These are phyloP conservation scores for Mycena sanguinolenta DNA, from an alignment of 768 basidiomycete species.

Conservation along the genomic window DNA sequence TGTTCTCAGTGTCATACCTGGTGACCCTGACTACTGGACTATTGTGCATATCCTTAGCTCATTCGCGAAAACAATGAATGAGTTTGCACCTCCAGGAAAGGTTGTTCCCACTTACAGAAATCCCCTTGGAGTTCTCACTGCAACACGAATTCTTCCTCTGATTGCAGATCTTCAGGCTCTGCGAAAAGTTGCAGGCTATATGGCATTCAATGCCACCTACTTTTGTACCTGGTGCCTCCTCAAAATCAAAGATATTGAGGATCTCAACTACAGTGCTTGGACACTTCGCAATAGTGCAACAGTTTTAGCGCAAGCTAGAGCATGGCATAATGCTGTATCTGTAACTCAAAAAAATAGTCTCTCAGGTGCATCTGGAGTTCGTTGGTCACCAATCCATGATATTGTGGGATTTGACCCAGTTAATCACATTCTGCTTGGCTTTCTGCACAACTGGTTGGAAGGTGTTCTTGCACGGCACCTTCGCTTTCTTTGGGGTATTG, in stretches of 20 bases:
- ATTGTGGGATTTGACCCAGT: not conserved
- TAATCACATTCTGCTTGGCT: not conserved
- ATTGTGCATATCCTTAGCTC: not conserved
- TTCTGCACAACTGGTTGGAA: not conserved
- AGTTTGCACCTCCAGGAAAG: not conserved
- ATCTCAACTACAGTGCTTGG: not conserved
- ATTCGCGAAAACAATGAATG: not conserved
- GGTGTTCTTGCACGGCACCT: not conserved
- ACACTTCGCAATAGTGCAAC: not conserved
- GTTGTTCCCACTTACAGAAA: not conserved
- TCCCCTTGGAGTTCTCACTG: not conserved
- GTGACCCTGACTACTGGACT: not conserved
- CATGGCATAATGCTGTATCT: not conserved
- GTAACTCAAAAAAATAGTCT: not conserved
- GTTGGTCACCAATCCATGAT: not conserved
- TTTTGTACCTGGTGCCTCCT: slow-evolving; percentile 19
- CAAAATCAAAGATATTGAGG: slow-evolving; percentile 4
- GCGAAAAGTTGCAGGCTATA: slow-evolving; percentile 18
- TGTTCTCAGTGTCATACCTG: not conserved
- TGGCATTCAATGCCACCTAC: not conserved
- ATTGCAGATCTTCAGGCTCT: slow-evolving; percentile 11
- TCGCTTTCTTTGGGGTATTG: slow-evolving; percentile 5
- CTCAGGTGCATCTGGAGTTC: not conserved
- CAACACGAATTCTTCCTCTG: not conserved
- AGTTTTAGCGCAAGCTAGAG: not conserved